Conservation (phyloP, 306 rosid species). For the Chamaecrista fasciculata region DNA sequence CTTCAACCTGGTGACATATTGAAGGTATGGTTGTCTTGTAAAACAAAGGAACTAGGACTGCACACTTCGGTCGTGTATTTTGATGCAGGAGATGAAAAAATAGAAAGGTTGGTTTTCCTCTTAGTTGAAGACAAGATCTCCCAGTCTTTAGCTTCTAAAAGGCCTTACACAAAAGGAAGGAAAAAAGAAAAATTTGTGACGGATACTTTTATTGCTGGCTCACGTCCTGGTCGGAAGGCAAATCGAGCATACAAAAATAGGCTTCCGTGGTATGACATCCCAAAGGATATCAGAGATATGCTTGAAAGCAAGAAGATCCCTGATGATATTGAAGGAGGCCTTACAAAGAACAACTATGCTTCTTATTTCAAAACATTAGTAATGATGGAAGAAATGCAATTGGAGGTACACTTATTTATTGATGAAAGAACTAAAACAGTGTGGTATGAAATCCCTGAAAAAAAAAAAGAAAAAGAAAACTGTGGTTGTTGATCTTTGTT, state of each 20-base stretch:
- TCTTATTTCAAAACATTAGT: conserved; percentile 56
- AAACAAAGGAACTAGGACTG: conserved; percentile 76
- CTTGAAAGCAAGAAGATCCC: conserved; percentile 60
- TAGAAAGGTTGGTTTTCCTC: conserved; percentile 79
- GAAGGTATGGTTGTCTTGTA: conserved; percentile 84
- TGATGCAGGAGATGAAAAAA: conserved; percentile 61
- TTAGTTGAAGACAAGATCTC: conserved; percentile 83
- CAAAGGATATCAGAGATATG: conserved; percentile 47
- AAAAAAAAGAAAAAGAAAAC: too few relatives aligned
- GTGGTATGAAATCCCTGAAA: not conserved
- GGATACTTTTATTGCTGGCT: conserved; percentile 40
- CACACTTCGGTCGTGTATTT: conserved; percentile 62
- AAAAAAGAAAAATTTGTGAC: conserved; percentile 53
- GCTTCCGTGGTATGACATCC: conserved; percentile 72
- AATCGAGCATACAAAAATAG: conserved; percentile 39
- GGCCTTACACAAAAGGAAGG: conserved; percentile 55
- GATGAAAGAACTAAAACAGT: not conserved
- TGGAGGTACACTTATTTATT: conserved; percentile 58
- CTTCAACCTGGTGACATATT: conserved; percentile 71
- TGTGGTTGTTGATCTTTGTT: conserved; percentile 23
- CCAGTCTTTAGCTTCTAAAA: conserved; percentile 56
- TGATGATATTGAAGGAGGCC: conserved; percentile 54
- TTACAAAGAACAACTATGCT: conserved; percentile 45
- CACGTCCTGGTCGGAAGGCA: conserved; percentile 42
- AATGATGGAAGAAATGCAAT: conserved; percentile 84